Conservation (phyloP, 345 rosid genomes). For the Viola odorata region DNA sequence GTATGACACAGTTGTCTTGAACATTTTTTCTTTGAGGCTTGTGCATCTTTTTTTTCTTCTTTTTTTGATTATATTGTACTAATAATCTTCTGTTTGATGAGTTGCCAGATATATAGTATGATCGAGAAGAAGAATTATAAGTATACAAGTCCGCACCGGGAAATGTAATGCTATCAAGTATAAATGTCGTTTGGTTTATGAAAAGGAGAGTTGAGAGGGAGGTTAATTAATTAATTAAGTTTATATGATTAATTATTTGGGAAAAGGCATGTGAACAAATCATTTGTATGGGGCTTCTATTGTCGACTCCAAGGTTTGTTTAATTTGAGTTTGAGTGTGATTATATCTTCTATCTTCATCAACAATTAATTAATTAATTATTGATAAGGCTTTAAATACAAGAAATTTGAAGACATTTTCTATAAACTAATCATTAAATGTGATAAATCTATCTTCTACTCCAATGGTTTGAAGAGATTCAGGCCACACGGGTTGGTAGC, state of each 20-base stretch:
- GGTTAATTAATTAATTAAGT: too few relatives aligned
- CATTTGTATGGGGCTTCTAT: constrained; percentile 61
- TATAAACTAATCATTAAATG: too few relatives aligned
- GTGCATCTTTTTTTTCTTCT: constrained; percentile 18
- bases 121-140: too few relatives aligned
- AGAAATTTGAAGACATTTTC: too few relatives aligned
- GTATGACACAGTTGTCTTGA: constrained; percentile 39
- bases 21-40: constrained; percentile 16
- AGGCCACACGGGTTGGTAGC: too few relatives aligned
- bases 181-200: constrained; percentile 26
- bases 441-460: too few relatives aligned
- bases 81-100: neutral
- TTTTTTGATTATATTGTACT: neutral
- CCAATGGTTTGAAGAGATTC: too few relatives aligned
- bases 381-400: too few relatives aligned
- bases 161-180: constrained; percentile 46
- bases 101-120: constrained; percentile 22
- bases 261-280: constrained; percentile 60
- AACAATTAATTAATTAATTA: neutral
- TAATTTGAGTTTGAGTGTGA: constrained; percentile 24
- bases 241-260: constrained; percentile 14
- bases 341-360: constrained; percentile 16
- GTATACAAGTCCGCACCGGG: constrained; percentile 25
- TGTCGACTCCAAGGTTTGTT: constrained; percentile 37
- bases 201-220: too few relatives aligned